phyloP scores from a whole-genome alignment of 306 rosid species.

The Alnus rubra region DNA sequence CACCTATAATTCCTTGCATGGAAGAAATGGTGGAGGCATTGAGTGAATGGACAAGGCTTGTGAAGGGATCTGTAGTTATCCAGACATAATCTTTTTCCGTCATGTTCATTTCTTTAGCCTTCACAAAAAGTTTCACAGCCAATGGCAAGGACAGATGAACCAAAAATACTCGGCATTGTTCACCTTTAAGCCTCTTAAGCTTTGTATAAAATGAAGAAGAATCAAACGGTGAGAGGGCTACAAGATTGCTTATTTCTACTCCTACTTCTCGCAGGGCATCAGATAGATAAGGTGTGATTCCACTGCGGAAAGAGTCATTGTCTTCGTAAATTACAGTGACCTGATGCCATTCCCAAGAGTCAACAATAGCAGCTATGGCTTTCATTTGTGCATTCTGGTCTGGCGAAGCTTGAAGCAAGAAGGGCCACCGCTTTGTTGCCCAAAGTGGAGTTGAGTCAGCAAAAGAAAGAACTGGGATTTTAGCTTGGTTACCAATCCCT shows the following conservation, averaged over 20 bases:
- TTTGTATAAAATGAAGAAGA: conserved; percentile 38
- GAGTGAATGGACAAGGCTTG: conserved; percentile 52
- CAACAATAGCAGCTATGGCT: conserved; percentile 45
- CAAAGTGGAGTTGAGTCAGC: conserved; percentile 47
- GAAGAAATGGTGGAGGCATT: conserved; percentile 39
- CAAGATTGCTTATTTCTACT: conserved; percentile 24
- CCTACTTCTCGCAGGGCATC: conserved; percentile 31
- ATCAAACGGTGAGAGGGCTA: conserved; percentile 37
- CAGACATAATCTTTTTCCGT: conserved; percentile 51
- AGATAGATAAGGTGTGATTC: conserved; percentile 35
- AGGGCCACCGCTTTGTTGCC: conserved; percentile 46
- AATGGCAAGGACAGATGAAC: conserved; percentile 39
- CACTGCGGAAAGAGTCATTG: conserved; percentile 30
- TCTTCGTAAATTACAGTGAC: conserved; percentile 50
- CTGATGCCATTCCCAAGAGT: conserved; percentile 43
- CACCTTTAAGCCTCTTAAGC: conserved; percentile 40
- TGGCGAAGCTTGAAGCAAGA: conserved; percentile 39
- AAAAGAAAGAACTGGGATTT: conserved; percentile 38
- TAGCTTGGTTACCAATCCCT: conserved; percentile 30
- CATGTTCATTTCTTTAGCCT: conserved; percentile 47
- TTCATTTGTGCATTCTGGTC: conserved; percentile 36
- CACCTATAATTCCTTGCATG: conserved; percentile 54
- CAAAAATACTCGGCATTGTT: conserved; percentile 41
- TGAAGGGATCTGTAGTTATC: conserved; percentile 52
- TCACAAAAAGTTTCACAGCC: conserved; percentile 43